phyloP scores from a whole-genome alignment of 371 early-diverging fungal species.

The Mucor piriformis region DNA sequence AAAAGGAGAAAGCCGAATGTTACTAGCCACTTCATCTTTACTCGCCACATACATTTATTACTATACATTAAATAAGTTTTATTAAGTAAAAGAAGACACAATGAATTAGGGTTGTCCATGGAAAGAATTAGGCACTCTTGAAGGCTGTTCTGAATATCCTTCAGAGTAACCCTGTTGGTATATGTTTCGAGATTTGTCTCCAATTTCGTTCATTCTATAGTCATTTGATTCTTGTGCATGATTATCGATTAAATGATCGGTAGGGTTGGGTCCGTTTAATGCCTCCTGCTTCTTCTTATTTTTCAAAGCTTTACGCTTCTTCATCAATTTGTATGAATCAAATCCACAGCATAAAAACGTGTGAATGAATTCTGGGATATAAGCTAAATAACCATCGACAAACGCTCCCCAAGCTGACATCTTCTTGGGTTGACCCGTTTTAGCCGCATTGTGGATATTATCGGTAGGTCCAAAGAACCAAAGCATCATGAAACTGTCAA shows the following conservation, averaged over 20 bases:
- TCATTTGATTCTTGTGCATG: background rate
- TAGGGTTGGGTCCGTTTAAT: slow-evolving; percentile 3
- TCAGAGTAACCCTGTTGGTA: no score
- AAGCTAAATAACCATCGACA: slow-evolving; percentile 42
- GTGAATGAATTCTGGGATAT: slow-evolving; percentile 46
- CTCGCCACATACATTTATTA: no score
- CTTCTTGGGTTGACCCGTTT: background rate
- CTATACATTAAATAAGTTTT: no score
- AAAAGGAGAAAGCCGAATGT: no score
- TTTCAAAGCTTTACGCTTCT: slow-evolving; percentile 37
- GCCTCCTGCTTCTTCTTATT: slow-evolving; percentile 12
- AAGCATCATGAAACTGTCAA: slow-evolving; percentile 42
- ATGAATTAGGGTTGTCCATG: no score
- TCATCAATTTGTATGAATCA: slow-evolving; percentile 36
- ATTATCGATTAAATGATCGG: slow-evolving; percentile 5
- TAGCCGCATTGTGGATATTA: slow-evolving; percentile 13
- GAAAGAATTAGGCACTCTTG: no score
- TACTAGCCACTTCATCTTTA: no score
- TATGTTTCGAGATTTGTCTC: no score
- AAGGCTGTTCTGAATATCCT: no score
- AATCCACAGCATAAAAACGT: slow-evolving; percentile 37
- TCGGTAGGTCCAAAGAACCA: slow-evolving; percentile 37
- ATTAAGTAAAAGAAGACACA: no score
- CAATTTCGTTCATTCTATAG: background rate
- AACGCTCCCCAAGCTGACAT: slow-evolving; percentile 32